A percentile compares a stretch with the other conserved stretches of the same genome.
Evolutionary conservation across 805 yeast species (phyloP).

Genomic region (Candida incommunis): DNA sequence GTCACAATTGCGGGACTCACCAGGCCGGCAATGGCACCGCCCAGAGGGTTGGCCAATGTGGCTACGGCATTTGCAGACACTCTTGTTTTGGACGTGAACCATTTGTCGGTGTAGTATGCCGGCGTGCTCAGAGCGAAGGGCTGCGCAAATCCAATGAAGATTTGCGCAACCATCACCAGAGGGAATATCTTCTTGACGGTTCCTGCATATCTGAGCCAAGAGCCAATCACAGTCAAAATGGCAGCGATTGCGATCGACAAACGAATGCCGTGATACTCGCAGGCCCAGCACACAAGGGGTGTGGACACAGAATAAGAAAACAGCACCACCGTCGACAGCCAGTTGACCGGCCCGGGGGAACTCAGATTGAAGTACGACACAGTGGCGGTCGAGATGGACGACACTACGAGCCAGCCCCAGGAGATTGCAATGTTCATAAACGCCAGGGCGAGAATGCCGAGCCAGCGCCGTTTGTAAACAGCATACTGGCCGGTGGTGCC

Average conservation of each 20-base stretch:
- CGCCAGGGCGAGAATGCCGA: conserved; percentile 17
- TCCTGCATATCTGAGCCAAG: conserved; percentile 21
- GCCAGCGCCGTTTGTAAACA: conserved; percentile 19
- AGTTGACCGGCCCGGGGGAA: conserved; percentile 18
- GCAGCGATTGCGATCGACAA: conserved; percentile 13
- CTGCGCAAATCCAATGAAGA: conserved; percentile 21
- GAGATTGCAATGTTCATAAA: conserved; percentile 18
- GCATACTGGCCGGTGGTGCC: not conserved
- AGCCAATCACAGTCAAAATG: conserved; percentile 14
- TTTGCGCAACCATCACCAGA: conserved; percentile 21
- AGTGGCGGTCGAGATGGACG: conserved; percentile 17
- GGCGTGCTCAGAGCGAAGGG: conserved; percentile 21
- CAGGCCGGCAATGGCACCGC: conserved; percentile 21
- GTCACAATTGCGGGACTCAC: conserved; percentile 20
- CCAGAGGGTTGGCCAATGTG: conserved; percentile 20
- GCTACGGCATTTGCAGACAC: conserved; percentile 23
- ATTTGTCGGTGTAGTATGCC: conserved; percentile 18
- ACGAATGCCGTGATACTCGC: conserved; percentile 12
- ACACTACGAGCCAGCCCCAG: conserved; percentile 22
- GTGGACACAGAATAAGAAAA: conserved; percentile 17
- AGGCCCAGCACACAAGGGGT: conserved; percentile 16
- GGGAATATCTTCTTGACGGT: conserved; percentile 14
- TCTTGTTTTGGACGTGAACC: conserved; percentile 21
- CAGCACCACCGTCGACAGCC: conserved; percentile 21
- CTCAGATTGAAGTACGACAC: conserved; percentile 11